A percentile compares a stretch with the other conserved stretches of the same genome.
phyloP scores from a whole-genome alignment of 495 filamentous ascomycete species.

The Stereocaulon alpinum region DNA sequence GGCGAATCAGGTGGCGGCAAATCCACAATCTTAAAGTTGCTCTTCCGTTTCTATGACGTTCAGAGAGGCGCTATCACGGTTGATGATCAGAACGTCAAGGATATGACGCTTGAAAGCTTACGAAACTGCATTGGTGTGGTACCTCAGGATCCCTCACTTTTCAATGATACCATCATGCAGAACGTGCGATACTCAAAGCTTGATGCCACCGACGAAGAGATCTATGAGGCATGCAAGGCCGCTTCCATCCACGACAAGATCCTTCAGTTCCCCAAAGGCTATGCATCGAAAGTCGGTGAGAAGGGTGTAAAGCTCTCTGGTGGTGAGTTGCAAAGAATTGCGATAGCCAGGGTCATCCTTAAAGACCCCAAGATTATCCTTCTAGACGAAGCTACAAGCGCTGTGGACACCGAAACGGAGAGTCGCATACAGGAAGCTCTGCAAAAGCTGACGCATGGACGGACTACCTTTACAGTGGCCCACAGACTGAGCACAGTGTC shows the following conservation, averaged over 20 bases:
- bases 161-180: conserved; percentile 40
- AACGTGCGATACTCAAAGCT: conserved; percentile 34
- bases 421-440: conserved; percentile 40
- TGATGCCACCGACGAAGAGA: conserved; percentile 31
- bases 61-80: conserved; percentile 40
- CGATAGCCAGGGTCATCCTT: conserved; percentile 49
- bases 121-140: conserved; percentile 49
- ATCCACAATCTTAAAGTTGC: conserved; percentile 44
- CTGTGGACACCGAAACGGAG: conserved; percentile 48
- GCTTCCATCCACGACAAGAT: conserved; percentile 22
- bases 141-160: conserved; percentile 52
- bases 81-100: conserved; percentile 41
- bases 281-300: conserved; percentile 38
- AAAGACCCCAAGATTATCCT: conserved; percentile 47
- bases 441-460: conserved; percentile 27
- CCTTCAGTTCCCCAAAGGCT: conserved; percentile 25
- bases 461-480: conserved; percentile 34
- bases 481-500: conserved; percentile 34
- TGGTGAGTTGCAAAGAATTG: conserved; percentile 51
- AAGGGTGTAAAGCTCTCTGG: conserved; percentile 53
- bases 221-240: conserved; percentile 20
- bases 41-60: conserved; percentile 44
- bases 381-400: conserved; percentile 49
- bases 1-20: conserved; percentile 57
- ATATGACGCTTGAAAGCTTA: conserved; percentile 43